These are phyloP conservation scores for Urostyla sp. DNA, from an alignment of 73 alveolate genomes.

Conservation along the genomic window DNA sequence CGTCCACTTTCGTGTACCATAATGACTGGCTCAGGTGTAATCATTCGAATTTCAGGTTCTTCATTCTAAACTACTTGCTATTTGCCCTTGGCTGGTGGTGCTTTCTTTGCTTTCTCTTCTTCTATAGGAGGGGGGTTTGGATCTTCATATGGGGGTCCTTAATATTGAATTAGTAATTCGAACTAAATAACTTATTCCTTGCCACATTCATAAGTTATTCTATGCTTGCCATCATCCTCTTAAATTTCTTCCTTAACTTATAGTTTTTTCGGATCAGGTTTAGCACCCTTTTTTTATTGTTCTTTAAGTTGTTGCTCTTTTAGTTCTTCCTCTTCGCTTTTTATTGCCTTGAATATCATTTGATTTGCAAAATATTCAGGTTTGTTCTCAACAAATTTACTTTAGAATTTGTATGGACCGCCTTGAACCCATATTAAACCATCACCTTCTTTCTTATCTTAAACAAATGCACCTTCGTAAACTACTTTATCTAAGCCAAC, in stretches of 20 bases:
- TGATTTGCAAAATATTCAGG: slow-evolving; percentile 59
- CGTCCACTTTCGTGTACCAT: slow-evolving; percentile 66
- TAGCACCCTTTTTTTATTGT: slow-evolving; percentile 29
- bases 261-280: slow-evolving; percentile 40
- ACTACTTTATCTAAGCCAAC: slow-evolving; percentile 54
- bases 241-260: slow-evolving; percentile 39
- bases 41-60: slow-evolving; percentile 62
- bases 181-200: slow-evolving; percentile 57
- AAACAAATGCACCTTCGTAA: slow-evolving; percentile 81
- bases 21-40: slow-evolving; percentile 72
- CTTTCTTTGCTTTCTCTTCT: slow-evolving; percentile 54
- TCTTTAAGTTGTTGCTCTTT: slow-evolving; percentile 14
- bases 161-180: slow-evolving; percentile 36
- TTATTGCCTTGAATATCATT: slow-evolving; percentile 24
- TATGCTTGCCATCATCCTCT: slow-evolving; percentile 58
- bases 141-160: slow-evolving; percentile 71
- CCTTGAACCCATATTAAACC: slow-evolving; percentile 72
- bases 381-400: slow-evolving; percentile 67
- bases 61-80: slow-evolving; percentile 37
- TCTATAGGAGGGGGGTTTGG: slow-evolving; percentile 73
- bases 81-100: slow-evolving; percentile 59
- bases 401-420: slow-evolving; percentile 69
- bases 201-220: slow-evolving; percentile 47
- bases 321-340: slow-evolving; percentile 51
- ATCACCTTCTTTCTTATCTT: slow-evolving; percentile 74